phyloP scores from a whole-genome alignment of 2,329 filamentous ascomycete genomes.

The Neonectria punicea region DNA sequence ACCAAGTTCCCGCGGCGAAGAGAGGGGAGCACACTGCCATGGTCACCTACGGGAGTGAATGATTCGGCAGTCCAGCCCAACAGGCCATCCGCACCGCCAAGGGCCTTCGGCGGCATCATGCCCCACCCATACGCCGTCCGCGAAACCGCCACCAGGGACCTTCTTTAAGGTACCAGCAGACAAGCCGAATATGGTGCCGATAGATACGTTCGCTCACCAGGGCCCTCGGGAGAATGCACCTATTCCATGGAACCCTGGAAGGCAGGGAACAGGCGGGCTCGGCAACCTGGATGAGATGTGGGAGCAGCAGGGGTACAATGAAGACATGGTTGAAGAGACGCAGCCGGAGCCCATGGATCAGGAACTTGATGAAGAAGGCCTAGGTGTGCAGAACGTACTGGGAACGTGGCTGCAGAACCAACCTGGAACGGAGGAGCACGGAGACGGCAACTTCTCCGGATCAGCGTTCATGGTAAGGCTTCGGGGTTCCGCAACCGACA shows the following conservation, averaged over 20 bases:
- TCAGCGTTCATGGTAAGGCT: background rate
- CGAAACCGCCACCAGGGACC: conserved; percentile 31
- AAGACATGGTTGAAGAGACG: background rate
- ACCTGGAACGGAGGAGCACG: background rate
- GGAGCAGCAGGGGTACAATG: conserved; percentile 15
- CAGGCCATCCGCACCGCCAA: background rate
- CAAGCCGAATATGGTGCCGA: conserved; percentile 1
- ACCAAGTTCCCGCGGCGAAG: conserved; percentile 19
- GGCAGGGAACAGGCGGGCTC: conserved; percentile 17
- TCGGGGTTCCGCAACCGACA: conserved; percentile 5
- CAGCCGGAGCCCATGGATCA: background rate
- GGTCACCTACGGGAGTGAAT: conserved; percentile 13
- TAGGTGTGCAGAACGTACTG: background rate
- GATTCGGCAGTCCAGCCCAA: conserved; percentile 26
- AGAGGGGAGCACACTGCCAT: conserved; percentile 16
- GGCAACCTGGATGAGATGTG: conserved; percentile 22
- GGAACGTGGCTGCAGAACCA: background rate
- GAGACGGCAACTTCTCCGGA: background rate
- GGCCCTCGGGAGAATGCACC: conserved; percentile 16
- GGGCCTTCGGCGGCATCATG: conserved; percentile 29
- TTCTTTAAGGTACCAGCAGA: conserved; percentile 12
- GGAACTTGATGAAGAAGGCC: background rate
- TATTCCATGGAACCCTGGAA: background rate
- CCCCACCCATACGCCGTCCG: conserved; percentile 36
- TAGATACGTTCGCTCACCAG: conserved; percentile 15